A percentile compares a stretch with the other conserved stretches of the same genome.
phyloP scores from a whole-genome alignment of 78 protist genomes.

The Dictyostelium firmibasis region DNA sequence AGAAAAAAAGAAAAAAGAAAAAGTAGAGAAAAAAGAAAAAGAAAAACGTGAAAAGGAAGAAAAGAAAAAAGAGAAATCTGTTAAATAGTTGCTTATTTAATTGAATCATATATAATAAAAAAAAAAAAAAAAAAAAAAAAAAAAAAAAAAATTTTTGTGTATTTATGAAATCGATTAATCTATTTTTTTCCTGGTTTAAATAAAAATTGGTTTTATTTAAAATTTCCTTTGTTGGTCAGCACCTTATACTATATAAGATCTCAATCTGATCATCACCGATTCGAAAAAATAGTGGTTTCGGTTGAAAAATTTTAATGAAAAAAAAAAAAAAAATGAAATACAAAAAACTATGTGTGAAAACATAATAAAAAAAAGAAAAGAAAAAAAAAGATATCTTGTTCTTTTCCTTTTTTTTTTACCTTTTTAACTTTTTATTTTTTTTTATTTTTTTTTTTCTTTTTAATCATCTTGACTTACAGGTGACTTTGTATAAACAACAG shows the following conservation, averaged over 20 bases:
- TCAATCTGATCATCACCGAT: neutral
- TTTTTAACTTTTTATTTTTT: neutral
- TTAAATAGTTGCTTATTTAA: too few species aligned
- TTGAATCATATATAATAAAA: too few species aligned
- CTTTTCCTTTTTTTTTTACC: neutral
- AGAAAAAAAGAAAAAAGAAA: constrained; percentile 2
- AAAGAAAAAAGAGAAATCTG: neutral
- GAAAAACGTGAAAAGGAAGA: constrained; percentile 1
- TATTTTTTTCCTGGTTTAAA: too few species aligned
- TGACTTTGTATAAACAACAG: constrained; percentile 46
- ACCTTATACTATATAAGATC: too few species aligned
- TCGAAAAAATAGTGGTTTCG: too few species aligned
- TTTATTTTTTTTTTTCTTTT: neutral
- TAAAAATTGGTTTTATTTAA: too few species aligned
- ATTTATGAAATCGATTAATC: neutral
- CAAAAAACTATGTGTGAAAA: neutral
- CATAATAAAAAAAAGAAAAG: neutral
- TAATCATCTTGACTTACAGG: neutral
- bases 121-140: neutral
- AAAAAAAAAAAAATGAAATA: neutral
- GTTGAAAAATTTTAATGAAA: neutral
- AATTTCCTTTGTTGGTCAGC: too few species aligned
- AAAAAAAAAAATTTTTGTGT: neutral
- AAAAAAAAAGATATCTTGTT: neutral
- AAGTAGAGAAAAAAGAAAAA: neutral